Evolutionary conservation across 2,329 filamentous ascomycete species (phyloP), one percentile per base, ranked within the genome.

Genomic region (Hypoxylon rubiginosum): DNA sequence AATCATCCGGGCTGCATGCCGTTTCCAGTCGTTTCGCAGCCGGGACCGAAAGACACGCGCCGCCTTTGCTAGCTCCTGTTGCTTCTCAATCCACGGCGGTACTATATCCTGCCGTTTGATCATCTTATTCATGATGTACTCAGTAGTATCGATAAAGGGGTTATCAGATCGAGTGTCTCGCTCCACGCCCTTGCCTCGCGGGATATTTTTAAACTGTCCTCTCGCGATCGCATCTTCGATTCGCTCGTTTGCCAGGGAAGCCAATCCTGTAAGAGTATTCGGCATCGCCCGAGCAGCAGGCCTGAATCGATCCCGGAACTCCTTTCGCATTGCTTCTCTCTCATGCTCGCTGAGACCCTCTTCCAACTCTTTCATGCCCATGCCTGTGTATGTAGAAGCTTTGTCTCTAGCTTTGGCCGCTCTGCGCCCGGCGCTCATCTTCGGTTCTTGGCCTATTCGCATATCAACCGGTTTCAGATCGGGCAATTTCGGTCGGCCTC

Each of bases 61-160:
- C 0, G 92, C 86, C 65, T 88, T 89, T 10, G 89, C 85, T 5
- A 98, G 82, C 74, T 97, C 94, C 76, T 98, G 95, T 78, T 99
- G 96, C 80, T 97, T 98, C 80, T 99, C 96, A 64, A 99, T 98
- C 96, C 96, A 99, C 0, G 95, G 95, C 0, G 96, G 96, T 0
- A 97, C 93, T 64, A 98, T 92, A 19, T 97, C 94, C 79, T 99
- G 96, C 63, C 92, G 91, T 80, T 97, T 92, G 68, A 99, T 97
- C 83, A 98, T 97, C 80, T 97, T 96, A 81, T 99, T 98, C 91
- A 98, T 91, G 73, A 98, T 92, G 77, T 97, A 97, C 79, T 98
- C 95, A 0, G 96, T 98, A 0, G 95, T 98, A 75, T 98, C 93
- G 62, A 98, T 88, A 74, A 97, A 98, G 0, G 96, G 94, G 71